Conservation (phyloP, 1,284 basidiomycete species). For the Pyrrhoderma lamaoense region DNA sequence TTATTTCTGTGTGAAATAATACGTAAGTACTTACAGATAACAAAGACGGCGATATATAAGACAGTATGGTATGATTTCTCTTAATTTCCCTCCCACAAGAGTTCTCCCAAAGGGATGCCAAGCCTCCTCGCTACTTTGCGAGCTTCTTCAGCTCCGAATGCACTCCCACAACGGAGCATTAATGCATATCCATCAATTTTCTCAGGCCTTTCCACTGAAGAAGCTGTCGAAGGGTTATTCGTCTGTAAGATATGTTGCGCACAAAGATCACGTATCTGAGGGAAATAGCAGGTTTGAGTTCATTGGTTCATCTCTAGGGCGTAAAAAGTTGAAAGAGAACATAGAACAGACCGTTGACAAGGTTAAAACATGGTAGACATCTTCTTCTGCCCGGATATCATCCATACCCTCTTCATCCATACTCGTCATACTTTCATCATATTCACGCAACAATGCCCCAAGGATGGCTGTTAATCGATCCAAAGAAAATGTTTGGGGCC, state of each 20-base stretch:
- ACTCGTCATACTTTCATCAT: conserved; percentile 39
- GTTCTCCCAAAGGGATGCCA: conserved; percentile 56
- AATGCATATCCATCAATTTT: conserved; percentile 50
- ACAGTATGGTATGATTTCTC: background rate
- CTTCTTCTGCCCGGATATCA: conserved; percentile 49
- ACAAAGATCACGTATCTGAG: conserved; percentile 66
- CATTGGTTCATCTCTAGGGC: conserved; percentile 7
- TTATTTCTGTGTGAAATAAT: no score
- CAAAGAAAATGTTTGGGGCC: conserved; percentile 75
- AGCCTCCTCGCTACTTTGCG: conserved; percentile 57
- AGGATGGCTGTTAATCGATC: conserved; percentile 82
- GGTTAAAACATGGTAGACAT: conserved; percentile 52
- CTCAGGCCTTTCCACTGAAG: conserved; percentile 32
- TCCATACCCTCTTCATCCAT: conserved; percentile 39
- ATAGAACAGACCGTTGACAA: conserved; percentile 43
- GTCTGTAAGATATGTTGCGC: conserved; percentile 60
- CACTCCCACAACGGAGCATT: conserved; percentile 70
- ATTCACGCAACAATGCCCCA: conserved; percentile 76
- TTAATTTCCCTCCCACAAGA: conserved; percentile 56
- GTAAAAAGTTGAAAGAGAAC: background rate
- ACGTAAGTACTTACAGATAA: conserved; percentile 1
- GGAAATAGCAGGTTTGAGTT: background rate
- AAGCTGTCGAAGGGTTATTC: conserved; percentile 15
- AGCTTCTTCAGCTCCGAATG: conserved; percentile 47
- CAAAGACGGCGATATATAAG: background rate